Evolutionary conservation across 768 basidiomycete genomes (phyloP).

Genomic region (Vararia minispora): DNA sequence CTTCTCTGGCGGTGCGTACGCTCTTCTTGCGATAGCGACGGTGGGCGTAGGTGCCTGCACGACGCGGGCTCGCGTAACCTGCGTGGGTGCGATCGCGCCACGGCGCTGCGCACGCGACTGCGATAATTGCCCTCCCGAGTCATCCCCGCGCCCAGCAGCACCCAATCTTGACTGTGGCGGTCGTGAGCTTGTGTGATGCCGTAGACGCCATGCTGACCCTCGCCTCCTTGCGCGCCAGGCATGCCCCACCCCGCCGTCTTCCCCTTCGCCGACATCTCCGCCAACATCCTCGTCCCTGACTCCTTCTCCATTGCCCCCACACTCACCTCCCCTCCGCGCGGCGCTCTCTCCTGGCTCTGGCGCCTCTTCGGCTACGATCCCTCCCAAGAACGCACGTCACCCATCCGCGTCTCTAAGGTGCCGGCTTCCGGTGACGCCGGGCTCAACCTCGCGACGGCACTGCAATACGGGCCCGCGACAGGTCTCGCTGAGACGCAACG

Average conservation of each 20-base stretch:
- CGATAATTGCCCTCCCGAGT: no score
- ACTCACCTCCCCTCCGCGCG: constrained; percentile 15
- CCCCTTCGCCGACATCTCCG: constrained; percentile 53
- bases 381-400: constrained; percentile 31
- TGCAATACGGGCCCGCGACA: constrained; percentile 53
- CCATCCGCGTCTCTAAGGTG: constrained; percentile 54
- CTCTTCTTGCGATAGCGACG: background rate
- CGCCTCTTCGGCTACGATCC: constrained; percentile 30
- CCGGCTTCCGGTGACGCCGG: constrained; percentile 28
- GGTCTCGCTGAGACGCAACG: constrained; percentile 48
- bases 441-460: constrained; percentile 47
- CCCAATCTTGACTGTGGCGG: no score
- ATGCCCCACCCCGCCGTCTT: constrained; percentile 60
- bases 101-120: no score
- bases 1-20: constrained; percentile 55
- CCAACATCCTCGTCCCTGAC: constrained; percentile 38
- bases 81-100: no score
- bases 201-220: background rate
- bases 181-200: no score
- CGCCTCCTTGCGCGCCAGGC: constrained; percentile 25
- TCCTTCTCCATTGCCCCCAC: constrained; percentile 31
- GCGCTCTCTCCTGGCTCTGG: constrained; percentile 48
- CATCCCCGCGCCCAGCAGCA: no score
- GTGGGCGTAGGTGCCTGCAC: background rate
- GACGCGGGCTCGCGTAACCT: no score